phyloP scores from a whole-genome alignment of 73 alveolate genomes.

The Paramecium biaurelia region DNA sequence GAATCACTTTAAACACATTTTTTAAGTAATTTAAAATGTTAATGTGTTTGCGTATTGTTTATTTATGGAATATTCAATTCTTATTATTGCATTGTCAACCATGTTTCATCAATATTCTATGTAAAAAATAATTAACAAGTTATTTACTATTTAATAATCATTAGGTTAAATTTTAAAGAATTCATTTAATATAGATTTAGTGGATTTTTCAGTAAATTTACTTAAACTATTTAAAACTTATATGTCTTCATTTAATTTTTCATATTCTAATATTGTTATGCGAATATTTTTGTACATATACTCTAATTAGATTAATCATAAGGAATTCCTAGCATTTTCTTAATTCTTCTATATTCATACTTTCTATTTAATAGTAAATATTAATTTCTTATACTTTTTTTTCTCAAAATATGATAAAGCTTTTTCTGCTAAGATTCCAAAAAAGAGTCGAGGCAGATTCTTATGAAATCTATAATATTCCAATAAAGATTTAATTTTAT shows the following conservation, averaged over 20 bases:
- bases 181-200: background rate
- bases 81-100: constrained; percentile 6
- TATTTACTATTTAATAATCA: background rate
- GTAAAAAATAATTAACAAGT: background rate
- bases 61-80: background rate
- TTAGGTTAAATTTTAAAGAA: background rate
- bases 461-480: constrained; percentile 58
- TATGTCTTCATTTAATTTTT: background rate
- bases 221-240: background rate
- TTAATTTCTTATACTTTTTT: background rate
- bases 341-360: background rate
- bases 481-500: background rate
- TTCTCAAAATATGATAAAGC: constrained; percentile 12
- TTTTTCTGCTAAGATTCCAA: constrained; percentile 11
- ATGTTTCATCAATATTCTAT: constrained; percentile 32
- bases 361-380: background rate
- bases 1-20: background rate
- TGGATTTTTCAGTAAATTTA: background rate
- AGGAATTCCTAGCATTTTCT: constrained; percentile 14
- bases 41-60: background rate
- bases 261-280: background rate
- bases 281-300: background rate
- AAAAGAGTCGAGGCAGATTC: constrained; percentile 56
- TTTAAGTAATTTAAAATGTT: background rate
- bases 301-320: background rate